Evolutionary conservation across 2,329 filamentous ascomycete species (phyloP).

Genomic region (Colletotrichum camelliae): DNA sequence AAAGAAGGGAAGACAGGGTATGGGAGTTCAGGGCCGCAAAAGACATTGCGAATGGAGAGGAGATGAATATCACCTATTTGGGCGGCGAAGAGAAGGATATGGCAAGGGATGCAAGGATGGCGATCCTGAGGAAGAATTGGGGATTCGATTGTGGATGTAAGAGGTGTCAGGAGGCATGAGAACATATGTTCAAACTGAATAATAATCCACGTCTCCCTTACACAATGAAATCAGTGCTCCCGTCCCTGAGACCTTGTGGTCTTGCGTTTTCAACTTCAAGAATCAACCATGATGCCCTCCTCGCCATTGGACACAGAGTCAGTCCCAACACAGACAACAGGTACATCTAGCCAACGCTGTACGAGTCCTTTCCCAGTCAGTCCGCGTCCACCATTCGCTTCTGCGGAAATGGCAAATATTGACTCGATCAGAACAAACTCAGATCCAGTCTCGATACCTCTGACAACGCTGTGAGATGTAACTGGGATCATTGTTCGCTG

Average conservation of each 20-base stretch:
- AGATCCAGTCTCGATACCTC: neutral
- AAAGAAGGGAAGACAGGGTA: constrained; percentile 1
- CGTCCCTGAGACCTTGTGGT: neutral
- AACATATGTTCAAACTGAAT: neutral
- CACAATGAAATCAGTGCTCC: neutral
- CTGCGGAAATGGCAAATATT: constrained; percentile 11
- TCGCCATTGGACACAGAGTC: neutral
- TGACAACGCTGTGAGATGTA: neutral
- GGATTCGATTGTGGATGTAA: constrained; percentile 14
- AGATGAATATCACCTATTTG: constrained; percentile 14
- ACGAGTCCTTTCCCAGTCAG: neutral
- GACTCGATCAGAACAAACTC: neutral
- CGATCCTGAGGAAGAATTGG: constrained; percentile 10
- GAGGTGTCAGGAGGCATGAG: neutral
- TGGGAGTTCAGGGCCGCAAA: constrained; percentile 10
- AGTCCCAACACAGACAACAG: neutral
- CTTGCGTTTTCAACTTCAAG: neutral
- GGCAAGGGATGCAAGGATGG: neutral
- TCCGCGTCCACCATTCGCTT: neutral
- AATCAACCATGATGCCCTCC: neutral
- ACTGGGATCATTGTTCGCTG: constrained; percentile 26
- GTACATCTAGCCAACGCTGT: neutral
- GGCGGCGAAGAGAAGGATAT: constrained; percentile 5
- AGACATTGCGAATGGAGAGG: neutral
- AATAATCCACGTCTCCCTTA: neutral